A percentile compares a stretch with the other conserved stretches of the same genome.
These are phyloP conservation scores for Backusella morwellensis DNA, from an alignment of 192 early-diverging fungal genomes.

Conservation along the genomic window DNA sequence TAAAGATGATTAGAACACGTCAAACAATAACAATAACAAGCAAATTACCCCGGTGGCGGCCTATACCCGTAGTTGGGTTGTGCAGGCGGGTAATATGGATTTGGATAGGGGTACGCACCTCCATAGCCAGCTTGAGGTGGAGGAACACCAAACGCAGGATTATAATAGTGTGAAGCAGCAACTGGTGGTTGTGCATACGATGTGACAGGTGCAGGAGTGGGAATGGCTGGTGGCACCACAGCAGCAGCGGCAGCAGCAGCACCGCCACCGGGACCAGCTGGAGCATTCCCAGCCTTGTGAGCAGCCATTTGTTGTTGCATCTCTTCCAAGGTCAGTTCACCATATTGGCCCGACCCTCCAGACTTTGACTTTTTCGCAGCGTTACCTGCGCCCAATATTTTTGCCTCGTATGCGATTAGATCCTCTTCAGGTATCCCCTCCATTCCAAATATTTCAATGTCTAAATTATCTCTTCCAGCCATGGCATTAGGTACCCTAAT, in stretches of 20 bases:
- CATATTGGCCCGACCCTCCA: constrained; percentile 27
- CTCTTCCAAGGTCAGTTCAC: constrained; percentile 39
- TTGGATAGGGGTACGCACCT: background rate
- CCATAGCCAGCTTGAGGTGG: constrained; percentile 3
- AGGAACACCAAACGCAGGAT: constrained; percentile 1
- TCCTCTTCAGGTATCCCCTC: constrained; percentile 86
- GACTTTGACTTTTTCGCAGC: constrained; percentile 43
- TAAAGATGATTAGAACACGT: background rate
- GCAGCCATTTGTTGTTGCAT: constrained; percentile 43
- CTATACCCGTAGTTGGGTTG: background rate
- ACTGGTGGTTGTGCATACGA: background rate
- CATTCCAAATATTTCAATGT: constrained; percentile 96
- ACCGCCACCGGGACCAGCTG: background rate
- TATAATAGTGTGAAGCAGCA: background rate
- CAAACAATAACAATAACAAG: background rate
- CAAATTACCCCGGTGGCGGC: constrained; percentile 9
- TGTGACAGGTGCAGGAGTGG: constrained; percentile 17
- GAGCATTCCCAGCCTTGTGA: constrained; percentile 36
- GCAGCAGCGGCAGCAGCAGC: constrained; percentile 17
- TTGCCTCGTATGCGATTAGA: constrained; percentile 61
- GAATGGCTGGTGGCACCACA: constrained; percentile 20
- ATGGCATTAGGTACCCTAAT: constrained; percentile 85
- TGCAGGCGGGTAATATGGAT: constrained; percentile 10
- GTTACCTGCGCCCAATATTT: constrained; percentile 36
- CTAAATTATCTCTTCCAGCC: constrained; percentile 78